Base-by-base conservation (phyloP, 2,329 filamentous ascomycete genomes). In the Hypoxylon rubiginosum region DNA sequence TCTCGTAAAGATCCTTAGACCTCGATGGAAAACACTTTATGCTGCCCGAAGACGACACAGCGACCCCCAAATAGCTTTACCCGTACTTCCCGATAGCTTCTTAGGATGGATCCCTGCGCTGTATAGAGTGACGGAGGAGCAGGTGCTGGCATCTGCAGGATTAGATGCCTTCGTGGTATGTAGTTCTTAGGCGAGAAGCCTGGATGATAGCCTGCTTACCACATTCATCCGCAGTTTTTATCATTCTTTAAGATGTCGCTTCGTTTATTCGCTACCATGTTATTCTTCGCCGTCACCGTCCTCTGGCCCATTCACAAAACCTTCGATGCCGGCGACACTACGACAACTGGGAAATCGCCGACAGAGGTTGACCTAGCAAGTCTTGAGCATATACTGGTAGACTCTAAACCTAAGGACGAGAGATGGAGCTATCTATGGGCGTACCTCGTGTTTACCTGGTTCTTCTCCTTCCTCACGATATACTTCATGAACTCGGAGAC, bases 211-310 rank as follows among this genome's bases (percentile, higher is more conserved):
- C 17, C 45, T 68, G 32, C 62, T 64, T 17, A 58, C 74, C 34
- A 88, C 87, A 10, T 2, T 36, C 13, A 3, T 36, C 41, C 21
- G 7, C 39, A 75, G 73, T 97, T 99, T 76, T 85, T 99, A 13
- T 88, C 91, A 15, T 99, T 99, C 80, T 98, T 97, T 85, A 97
- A 94, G 78, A 96, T 98, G 89, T 91, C 95, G 11, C 92, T 94
- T 70, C 92, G 91, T 67, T 91, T 97, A 72, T 90, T 98, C 54
- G 82, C 87, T 15, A 82, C 92, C 55, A 91, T 97, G 73, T 87
- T 96, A 61, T 88, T 97, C 67, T 93, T 98, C 74, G 91, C 94
- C 28, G 83, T 92, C 36, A 84, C 87, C 15, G 87, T 99, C 3
- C 91, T 99, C 70, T 90, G 91, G 68, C 97, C 96, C 0, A 91